Evolutionary conservation across 768 basidiomycete species (phyloP), one percentile per base, ranked within the genome.

Genomic region (Podaxis rugospora): DNA sequence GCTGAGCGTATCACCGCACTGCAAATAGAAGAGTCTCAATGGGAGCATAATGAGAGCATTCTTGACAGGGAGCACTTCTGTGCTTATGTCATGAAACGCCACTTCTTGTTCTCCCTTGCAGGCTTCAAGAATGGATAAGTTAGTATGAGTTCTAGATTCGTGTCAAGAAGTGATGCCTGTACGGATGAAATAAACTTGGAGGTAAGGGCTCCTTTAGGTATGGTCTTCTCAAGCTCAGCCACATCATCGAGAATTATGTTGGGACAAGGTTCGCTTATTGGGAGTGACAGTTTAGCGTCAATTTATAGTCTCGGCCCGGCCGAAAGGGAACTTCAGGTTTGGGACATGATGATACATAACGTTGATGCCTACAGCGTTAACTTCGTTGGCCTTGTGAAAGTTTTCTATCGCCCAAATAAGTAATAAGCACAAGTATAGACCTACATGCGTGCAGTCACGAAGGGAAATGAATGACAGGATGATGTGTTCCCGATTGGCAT

Each of bases 1-100:
- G 59, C 42, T 61, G 59, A 63, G 63, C 62, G 64, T 65, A 66
- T 65, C 65, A 65, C 61, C 66, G 59, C 59, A 27, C 51, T 53
- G 59, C 51, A 44, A 60, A 60, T 60, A 44, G 59, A 60, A 52
- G 40, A 35, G 4, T 42, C 37, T 53, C 51, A 13, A 25, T 35
- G 40, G 25, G 37, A 18, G 16, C 32, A 32, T 32, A 32, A 35
- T 37, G 42, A 6, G 10, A 37, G 7, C 21, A n/a, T n/a, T 5
- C 36, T 37, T 36, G 40, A 23, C 18, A 39, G 52, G 25, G 47
- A 23, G 47, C 21, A 27, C 35, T 14, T 21, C 27, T 13, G 28
- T 9, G 51, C 25, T 53, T 51, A 52, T 5, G 37, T 59, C 50
- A 51, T 59, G 50, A 59, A 59, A 59, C 50, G 42, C 52, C 42